Evolutionary conservation across 1,284 basidiomycete genomes (phyloP), one percentile per base, ranked within the genome.

Genomic region (Ceratobasidium sp.): DNA sequence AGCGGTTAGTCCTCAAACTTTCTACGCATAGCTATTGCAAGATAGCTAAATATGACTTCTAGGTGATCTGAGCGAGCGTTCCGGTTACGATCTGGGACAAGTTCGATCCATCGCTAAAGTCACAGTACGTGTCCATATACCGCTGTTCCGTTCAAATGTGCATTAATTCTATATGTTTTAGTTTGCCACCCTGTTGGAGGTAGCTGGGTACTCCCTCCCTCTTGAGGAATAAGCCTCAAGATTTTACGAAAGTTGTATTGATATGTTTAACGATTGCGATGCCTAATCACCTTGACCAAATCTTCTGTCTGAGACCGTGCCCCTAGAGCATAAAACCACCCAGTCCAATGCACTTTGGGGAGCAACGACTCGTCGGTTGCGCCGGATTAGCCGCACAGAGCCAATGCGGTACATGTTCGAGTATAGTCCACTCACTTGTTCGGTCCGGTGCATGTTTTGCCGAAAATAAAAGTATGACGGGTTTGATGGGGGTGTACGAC

Each of bases 31-130:
- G 36, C 36, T 6, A 14, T 6, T 6, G 14, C 14, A 6, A 14
- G 36, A 39, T 39, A 14, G 14, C 36, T 39, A n/a, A n/a, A n/a
- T 39, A 39, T 30, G 26, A 2, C 2, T 28, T 58, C 18, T 89
- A 76, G 92, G 91, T 55, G 93, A 96, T 78, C 70, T 95, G 61
- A 91, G 89, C 76, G 85, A 91, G 65, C 86, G 94, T 61, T 83
- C 85, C 52, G 90, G 91, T 9, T 96, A 92, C 78, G 92, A 94
- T 80, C 85, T 95, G 73, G 83, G 89, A 30, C 94, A 96, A 80
- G 81, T 94, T 70, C 85, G 84, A 76, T 87, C 88, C 12, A 94
- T 95, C 75, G 92, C 92, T 2, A 94, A 93, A 82, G 93, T 94
- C 23, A 91, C 94, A 82, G 91, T 89, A 75, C 53, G 86, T 72